Conservation (phyloP, 202 grass and related monocot genomes). For the Carex sylvatica region DNA sequence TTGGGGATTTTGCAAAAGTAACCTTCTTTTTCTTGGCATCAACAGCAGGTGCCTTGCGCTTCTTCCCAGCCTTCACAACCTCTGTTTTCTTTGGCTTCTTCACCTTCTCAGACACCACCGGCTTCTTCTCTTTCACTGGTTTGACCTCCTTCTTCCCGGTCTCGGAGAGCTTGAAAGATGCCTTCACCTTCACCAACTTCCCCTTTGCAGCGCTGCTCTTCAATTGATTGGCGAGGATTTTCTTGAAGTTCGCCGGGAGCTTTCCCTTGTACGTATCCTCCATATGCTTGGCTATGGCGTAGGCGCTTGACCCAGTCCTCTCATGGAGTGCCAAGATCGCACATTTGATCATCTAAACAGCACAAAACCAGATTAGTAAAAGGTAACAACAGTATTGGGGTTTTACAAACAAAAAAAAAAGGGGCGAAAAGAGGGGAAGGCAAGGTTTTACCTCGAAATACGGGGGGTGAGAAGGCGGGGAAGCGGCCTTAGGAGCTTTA, state of each 20-base stretch:
- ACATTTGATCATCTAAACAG: conserved; percentile 80
- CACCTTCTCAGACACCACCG: neutral
- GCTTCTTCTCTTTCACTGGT: conserved; percentile 30
- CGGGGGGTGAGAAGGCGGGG: conserved; percentile 47
- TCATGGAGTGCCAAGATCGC: conserved; percentile 69
- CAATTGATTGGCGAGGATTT: conserved; percentile 58
- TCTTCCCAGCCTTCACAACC: conserved; percentile 4
- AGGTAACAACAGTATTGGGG: neutral
- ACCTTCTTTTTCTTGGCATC: conserved; percentile 8
- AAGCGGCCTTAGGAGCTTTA: conserved; percentile 33
- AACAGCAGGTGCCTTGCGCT: conserved; percentile 44
- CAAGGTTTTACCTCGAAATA: conserved; percentile 51
- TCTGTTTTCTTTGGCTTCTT: conserved; percentile 46
- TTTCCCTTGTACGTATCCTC: conserved; percentile 64
- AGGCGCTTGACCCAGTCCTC: conserved; percentile 77
- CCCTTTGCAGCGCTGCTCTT: conserved; percentile 56
- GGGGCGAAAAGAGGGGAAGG: too few species aligned
- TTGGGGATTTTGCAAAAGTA: neutral
- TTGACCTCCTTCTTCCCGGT: conserved; percentile 45
- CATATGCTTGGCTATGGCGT: conserved; percentile 79
- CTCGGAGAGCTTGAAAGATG: conserved; percentile 92
- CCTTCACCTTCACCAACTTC: conserved; percentile 93
- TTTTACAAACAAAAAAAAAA: neutral
- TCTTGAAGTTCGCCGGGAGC: conserved; percentile 77
- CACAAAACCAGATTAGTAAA: neutral